Percentiles rank a stretch among this genome's conserved stretches.
Evolutionary conservation across 306 rosid genomes (phyloP).

Genomic region (Abrus precatorius): DNA sequence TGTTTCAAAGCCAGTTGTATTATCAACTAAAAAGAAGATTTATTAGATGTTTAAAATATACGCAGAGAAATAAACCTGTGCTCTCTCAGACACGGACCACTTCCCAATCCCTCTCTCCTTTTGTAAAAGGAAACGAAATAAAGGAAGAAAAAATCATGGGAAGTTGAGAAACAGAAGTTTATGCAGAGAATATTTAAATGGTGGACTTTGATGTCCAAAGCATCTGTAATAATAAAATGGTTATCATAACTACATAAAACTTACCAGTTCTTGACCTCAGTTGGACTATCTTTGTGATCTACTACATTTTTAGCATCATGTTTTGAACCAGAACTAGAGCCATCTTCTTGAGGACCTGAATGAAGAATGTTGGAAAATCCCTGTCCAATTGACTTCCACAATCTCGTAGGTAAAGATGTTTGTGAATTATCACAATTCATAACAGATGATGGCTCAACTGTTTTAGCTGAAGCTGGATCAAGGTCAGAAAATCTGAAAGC

Average conservation of each 20-base stretch:
- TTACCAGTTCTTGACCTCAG: constrained; percentile 54
- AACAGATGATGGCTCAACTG: constrained; percentile 59
- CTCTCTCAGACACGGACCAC: constrained; percentile 10
- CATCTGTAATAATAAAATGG: constrained; percentile 17
- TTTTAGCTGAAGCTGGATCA: constrained; percentile 71
- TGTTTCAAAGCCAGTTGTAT: constrained; percentile 10
- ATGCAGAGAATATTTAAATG: neutral
- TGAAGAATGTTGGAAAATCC: constrained; percentile 73
- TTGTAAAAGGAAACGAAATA: neutral
- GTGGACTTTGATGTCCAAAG: constrained; percentile 9
- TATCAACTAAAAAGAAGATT: neutral
- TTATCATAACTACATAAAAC: constrained; percentile 5
- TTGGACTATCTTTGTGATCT: constrained; percentile 46
- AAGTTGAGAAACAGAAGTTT: constrained; percentile 1
- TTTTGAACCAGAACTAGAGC: constrained; percentile 50
- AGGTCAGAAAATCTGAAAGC: constrained; percentile 83
- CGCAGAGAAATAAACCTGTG: neutral
- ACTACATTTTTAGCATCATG: constrained; percentile 45
- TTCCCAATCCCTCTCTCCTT: neutral
- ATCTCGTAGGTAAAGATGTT: constrained; percentile 65
- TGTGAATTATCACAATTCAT: constrained; percentile 46
- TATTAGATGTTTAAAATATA: neutral
- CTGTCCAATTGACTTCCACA: constrained; percentile 82
- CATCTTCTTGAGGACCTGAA: constrained; percentile 71
- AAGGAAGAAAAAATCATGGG: neutral